Evolutionary conservation across 108 stramenopile genomes (phyloP), one percentile per base, ranked within the genome.

Genomic region (Fragilaria radians): DNA sequence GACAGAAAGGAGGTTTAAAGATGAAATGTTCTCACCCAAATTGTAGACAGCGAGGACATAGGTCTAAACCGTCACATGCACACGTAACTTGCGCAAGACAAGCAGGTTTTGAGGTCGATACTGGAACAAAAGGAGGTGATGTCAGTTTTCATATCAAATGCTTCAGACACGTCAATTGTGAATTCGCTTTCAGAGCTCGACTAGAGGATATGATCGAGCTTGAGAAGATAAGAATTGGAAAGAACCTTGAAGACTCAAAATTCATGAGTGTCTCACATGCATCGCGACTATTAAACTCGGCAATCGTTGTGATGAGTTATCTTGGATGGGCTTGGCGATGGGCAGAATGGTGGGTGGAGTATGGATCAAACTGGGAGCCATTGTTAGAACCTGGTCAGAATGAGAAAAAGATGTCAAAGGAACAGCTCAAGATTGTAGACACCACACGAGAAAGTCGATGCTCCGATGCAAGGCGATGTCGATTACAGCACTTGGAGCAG

Each of bases 291-390:
- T 54, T 85, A 48, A 81, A 87, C 68, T 55, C 70, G 17, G 79
- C 86, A 19, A 81, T 89, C 11, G 33, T 33, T 29, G 81, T 90
- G 2, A 62, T 90, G 70, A 56, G 71, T 21, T 71, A 64, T 18
- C 62, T 94, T 24, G 85, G 92, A 18, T 94, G 92, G 92, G 88
- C 88, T 11, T 94, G 92, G 92, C 67, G 88, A 48, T 94, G 92
- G 92, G 77, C 88, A 19, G 87, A 90, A 54, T 88, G 80, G 73
- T 94, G 92, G 92, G 92, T 94, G 5, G 74, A 75, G 26, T 62
- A 62, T 48, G 88, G 85, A 28, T 82, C 81, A 31, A 82, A 69
- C 32, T 89, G 85, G 88, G 92, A 89, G 47, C 86, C 84, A 3
- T 62, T 94, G 27, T 50, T 88, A 11, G 86, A 88, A 62, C 65